Base-by-base conservation (phyloP, 495 filamentous ascomycete species). In the Trichoderma asperelloides region DNA sequence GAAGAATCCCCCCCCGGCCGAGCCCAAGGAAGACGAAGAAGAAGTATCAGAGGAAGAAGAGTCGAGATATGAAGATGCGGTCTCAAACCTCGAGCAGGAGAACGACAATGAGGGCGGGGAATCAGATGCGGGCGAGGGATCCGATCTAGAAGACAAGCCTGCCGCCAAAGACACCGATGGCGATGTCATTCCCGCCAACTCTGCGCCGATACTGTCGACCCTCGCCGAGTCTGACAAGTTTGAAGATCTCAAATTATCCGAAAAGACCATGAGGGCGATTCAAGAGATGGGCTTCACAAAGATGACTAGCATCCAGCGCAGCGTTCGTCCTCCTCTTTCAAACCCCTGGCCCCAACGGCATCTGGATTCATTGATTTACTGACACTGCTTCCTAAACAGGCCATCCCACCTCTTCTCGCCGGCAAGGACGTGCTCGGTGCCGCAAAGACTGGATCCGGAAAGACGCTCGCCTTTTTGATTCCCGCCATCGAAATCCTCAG, bases 371-470 rank as follows among this genome's bases (percentile, higher is more conserved):
- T n/a, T 45, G 39, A 49, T 43, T 49, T 30, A n/a, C 39, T 30
- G 5, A 37, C 5, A 37, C 5, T 37, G 33, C 33, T 37, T 37
- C 18, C 33, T 21, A 0, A n/a, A 65, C 27, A 63, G 47, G 57
- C 66, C 37, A 67, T 67, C 9, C 66, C 66, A 6, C 57, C 57
- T 13, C 66, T 67, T 16, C 66, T 67, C 16, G 57, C 66, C 11
- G 66, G 33, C 74, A 87, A 89, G 74, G 95, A 98, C 79, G 92
- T 98, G 33, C 85, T 98, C 33, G 95, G 96, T 70, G 95, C 95
- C 33, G 95, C 95, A 45, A 98, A 98, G 82, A 98, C 95, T 0
- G 95, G 95, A 11, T 94, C 90, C 18, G 95, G 95, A 72, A 98
- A 98, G 82, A 98, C 95, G 1, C 77, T 98, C 60, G 88, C 94